These are phyloP conservation scores for Pythium dissotocum DNA, from an alignment of 352 stramenopile genomes.

Conservation along the genomic window DNA sequence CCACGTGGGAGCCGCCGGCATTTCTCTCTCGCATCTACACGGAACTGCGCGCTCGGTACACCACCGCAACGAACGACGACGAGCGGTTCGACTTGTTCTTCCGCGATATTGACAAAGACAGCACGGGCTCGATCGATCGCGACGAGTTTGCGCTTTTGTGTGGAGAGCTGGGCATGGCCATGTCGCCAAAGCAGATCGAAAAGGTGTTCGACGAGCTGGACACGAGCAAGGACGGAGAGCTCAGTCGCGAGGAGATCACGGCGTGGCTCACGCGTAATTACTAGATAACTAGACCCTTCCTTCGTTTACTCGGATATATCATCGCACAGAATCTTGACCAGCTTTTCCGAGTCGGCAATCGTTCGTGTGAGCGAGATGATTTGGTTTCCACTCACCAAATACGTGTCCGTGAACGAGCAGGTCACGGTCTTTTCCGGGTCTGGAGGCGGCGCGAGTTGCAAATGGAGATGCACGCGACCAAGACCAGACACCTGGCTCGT, in stretches of 20 bases:
- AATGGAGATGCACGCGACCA: constrained; percentile 27
- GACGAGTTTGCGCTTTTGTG: constrained; percentile 66
- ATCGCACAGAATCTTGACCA: constrained; percentile 61
- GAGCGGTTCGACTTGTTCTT: constrained; percentile 72
- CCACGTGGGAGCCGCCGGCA: constrained; percentile 56
- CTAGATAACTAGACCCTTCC: background rate
- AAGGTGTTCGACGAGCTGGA: constrained; percentile 64
- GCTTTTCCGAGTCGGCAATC: constrained; percentile 79
- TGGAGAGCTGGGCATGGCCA: constrained; percentile 65
- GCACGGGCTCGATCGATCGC: constrained; percentile 58
- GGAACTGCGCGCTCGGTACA: constrained; percentile 55
- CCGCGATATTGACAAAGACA: constrained; percentile 58
- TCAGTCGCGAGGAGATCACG: constrained; percentile 61
- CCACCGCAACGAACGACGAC: constrained; percentile 46
- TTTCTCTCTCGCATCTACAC: constrained; percentile 58
- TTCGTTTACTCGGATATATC: constrained; percentile 35
- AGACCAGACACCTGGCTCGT: background rate
- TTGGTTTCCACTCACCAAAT: constrained; percentile 67
- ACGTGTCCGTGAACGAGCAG: constrained; percentile 76
- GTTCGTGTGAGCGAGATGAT: constrained; percentile 80
- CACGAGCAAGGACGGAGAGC: constrained; percentile 56
- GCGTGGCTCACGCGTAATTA: constrained; percentile 55
- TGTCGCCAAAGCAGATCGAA: constrained; percentile 55
- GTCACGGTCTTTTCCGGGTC: constrained; percentile 39
- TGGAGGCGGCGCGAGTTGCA: constrained; percentile 15